Evolutionary conservation across 1,284 basidiomycete species (phyloP).

Genomic region (Rugosomyces carneus): DNA sequence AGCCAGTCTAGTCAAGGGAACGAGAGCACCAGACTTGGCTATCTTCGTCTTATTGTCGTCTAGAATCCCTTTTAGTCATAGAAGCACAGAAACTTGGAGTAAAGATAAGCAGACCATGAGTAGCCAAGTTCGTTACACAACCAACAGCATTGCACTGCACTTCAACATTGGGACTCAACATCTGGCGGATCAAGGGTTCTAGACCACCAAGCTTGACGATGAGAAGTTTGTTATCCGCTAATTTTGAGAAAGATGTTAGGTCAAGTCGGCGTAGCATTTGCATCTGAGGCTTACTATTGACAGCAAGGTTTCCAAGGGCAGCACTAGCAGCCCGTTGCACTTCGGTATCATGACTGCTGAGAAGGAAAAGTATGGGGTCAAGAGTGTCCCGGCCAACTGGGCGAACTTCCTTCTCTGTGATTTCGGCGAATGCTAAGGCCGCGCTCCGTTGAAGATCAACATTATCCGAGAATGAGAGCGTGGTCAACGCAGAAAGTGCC

Average conservation of each 20-base stretch:
- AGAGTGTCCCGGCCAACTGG: slow-evolving; percentile 96
- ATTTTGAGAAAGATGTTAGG: slow-evolving; percentile 7
- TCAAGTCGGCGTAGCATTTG: neutral
- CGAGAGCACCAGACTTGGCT: slow-evolving; percentile 96
- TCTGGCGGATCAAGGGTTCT: slow-evolving; percentile 97
- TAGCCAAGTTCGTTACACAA: slow-evolving; percentile 98
- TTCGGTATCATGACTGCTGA: slow-evolving; percentile 97
- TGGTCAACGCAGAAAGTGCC: slow-evolving; percentile 90
- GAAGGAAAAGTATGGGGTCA: slow-evolving; percentile 96
- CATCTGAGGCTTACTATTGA: slow-evolving; percentile 74
- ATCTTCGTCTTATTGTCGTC: slow-evolving; percentile 99
- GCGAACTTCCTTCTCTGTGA: slow-evolving; percentile 98
- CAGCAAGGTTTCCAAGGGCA: slow-evolving; percentile 96
- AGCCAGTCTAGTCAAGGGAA: slow-evolving; percentile 93
- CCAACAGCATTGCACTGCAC: slow-evolving; percentile 99
- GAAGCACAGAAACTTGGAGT: slow-evolving; percentile 5
- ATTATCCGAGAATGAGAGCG: slow-evolving; percentile 98
- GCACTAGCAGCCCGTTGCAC: slow-evolving; percentile 98
- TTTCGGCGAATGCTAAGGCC: slow-evolving; percentile 97
- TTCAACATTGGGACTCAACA: slow-evolving; percentile 98
- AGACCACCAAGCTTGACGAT: slow-evolving; percentile 98
- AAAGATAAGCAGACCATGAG: slow-evolving; percentile 68
- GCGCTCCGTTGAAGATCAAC: slow-evolving; percentile 98
- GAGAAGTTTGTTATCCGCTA: slow-evolving; percentile 98
- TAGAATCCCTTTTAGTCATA: slow-evolving; percentile 23